Evolutionary conservation across 1,284 basidiomycete species (phyloP), one percentile per base, ranked within the genome.

Genomic region (Austroboletus novae-zelandiae): DNA sequence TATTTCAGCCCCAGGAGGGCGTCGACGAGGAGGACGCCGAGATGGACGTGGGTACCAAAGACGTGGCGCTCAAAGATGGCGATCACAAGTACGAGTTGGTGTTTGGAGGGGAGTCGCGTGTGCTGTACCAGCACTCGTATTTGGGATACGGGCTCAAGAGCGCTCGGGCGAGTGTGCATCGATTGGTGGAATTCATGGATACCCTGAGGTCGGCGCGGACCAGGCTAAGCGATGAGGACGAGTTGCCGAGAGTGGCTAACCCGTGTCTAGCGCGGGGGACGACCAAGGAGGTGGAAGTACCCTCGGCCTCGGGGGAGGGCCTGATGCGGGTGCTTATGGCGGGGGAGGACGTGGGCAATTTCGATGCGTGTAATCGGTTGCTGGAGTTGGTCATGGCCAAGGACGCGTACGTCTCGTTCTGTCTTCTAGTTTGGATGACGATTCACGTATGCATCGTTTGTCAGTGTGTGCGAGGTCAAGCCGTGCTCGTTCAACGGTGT

Each of bases 401-500:
- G 74, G 92, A 99, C 62, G 86, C 94, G 82, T 92, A 69, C 71
- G 89, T 86, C 15, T 31, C 2, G 45, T 36, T 37, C 32, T 48
- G 49, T 35, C 53, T 37, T n/a, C 39, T 11, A 1, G n/a, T 17
- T 4, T 37, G 4, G 9, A 46, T 47, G n/a, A 47, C 29, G 7
- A 8, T 55, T 45, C 48, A 54, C 48, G 4, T 52, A 50, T 9
- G 43, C 39, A 17, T 45, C 57, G 8, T 5, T 31, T 31, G 13
- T 9, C 30, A 93, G 91, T 0, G 80, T 94, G 45, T 98, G 97
- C 71, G 83, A 86, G 61, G 76, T 86, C 60, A 91, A 90, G 67
- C 94, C 94, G 0, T 99, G 96, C 70, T 94, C 95, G 2, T 99
- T 99, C 75, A 89, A 93, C 60, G 96, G 96, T 34, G 93, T 98